These are phyloP conservation scores for Candida tibetensis DNA, from an alignment of 805 yeast genomes.

Conservation along the genomic window DNA sequence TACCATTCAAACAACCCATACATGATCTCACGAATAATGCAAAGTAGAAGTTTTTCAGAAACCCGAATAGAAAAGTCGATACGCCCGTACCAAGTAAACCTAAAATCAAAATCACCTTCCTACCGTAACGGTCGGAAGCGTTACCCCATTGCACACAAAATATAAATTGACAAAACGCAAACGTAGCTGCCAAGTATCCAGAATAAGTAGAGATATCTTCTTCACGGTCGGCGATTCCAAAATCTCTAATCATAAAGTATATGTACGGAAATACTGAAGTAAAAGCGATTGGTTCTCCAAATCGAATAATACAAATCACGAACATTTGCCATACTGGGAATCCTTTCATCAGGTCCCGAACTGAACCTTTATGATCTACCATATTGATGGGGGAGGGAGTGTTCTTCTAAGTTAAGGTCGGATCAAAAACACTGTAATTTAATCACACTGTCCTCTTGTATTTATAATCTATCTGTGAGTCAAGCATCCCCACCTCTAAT, in stretches of 20 bases:
- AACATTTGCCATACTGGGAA: constrained; percentile 53
- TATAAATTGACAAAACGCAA: constrained; percentile 58
- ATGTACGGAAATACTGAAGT: constrained; percentile 64
- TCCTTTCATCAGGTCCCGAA: constrained; percentile 51
- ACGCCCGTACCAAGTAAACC: constrained; percentile 55
- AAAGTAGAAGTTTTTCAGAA: constrained; percentile 47
- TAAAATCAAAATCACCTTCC: constrained; percentile 50
- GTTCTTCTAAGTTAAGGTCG: no score
- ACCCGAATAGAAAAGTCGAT: constrained; percentile 51
- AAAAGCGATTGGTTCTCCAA: constrained; percentile 62
- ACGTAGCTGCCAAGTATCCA: constrained; percentile 59
- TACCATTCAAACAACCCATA: constrained; percentile 61
- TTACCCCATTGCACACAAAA: constrained; percentile 62
- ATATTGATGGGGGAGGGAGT: no score
- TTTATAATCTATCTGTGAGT: no score
- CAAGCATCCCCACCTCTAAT: no score
- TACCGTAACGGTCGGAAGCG: constrained; percentile 51
- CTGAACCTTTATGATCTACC: constrained; percentile 1
- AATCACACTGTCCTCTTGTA: no score
- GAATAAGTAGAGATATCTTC: constrained; percentile 58
- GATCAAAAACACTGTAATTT: no score
- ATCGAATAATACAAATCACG: constrained; percentile 43
- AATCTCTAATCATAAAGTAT: constrained; percentile 61
- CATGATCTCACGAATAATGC: constrained; percentile 53
- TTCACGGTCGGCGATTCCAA: constrained; percentile 45